Evolutionary conservation across 176 grass and related monocot genomes (phyloP), one percentile per base, ranked within the genome.

Genomic region (Ananas comosus): DNA sequence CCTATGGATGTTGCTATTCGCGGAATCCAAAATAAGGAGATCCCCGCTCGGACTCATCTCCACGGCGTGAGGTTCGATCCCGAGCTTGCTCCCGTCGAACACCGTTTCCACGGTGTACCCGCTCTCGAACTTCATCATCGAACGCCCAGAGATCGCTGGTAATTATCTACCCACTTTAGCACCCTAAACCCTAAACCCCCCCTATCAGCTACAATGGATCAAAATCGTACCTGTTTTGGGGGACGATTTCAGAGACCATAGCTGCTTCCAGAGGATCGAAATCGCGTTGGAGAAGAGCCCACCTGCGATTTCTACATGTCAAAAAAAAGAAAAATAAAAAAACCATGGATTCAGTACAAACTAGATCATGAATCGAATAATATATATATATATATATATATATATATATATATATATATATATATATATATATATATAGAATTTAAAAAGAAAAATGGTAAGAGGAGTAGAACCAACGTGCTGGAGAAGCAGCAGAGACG

Each of bases 61-160:
- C 11, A 94, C 87, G 13, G 90, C 23, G 78, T 94, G 84, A 6
- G 90, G 90, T 75, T 99, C 95, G 79, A 97, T 93, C 65, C 94
- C 94, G 23, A 89, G 78, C 84, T 97, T 97, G 71, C 84, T 97
- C 72, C 94, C 90, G 66, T 99, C 95, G 67, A 99, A 94, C 71
- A 99, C 90, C 64, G 90, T 99, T 87, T 99, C 90, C 49, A 99
- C 89, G 8, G 82, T 99, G 80, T 99, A 99, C 2, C 95, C 95
- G 52, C 82, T 78, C 85, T 99, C 95, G 69, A 93, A 99, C 75
- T 92, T 99, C 75, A 99, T 91, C 87, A 87, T 82, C 48, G 94
- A 83, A 49, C 86, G 86, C 53, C 59, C 51, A 12, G 82, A 79
- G 16, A 73, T 79, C 50, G 85, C 94, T 91, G 77, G 71, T 73